phyloP scores from a whole-genome alignment of 768 basidiomycete species.

The Tulasnella calospora region DNA sequence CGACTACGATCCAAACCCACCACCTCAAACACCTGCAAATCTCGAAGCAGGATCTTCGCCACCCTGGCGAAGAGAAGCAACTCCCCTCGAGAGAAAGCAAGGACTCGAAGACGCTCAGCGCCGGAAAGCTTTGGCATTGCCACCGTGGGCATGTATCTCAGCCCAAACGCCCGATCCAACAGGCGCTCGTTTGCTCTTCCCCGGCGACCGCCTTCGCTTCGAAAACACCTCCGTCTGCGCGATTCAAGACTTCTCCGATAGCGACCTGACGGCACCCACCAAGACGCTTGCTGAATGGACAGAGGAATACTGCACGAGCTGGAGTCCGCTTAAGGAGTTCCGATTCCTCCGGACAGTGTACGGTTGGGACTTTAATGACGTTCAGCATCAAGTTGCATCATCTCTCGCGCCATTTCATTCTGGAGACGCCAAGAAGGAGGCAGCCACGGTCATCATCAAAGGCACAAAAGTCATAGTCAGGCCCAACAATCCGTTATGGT shows the following conservation, averaged over 20 bases:
- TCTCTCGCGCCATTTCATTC: neutral
- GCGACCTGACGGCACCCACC: neutral
- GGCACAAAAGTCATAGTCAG: neutral
- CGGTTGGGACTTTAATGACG: neutral
- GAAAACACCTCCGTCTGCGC: neutral
- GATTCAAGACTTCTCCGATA: neutral
- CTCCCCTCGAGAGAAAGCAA: neutral
- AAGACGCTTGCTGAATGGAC: neutral
- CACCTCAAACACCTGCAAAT: neutral
- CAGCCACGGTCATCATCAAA: neutral
- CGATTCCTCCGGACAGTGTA: neutral
- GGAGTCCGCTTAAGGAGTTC: conserved; percentile 9
- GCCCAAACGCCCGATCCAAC: neutral
- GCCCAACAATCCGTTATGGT: neutral
- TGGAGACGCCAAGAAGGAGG: neutral
- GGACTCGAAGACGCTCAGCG: neutral
- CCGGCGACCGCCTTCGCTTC: neutral
- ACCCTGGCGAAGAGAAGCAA: neutral
- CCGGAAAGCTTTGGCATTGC: neutral
- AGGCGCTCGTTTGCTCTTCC: neutral
- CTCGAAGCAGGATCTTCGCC: neutral
- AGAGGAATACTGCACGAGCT: conserved; percentile 2
- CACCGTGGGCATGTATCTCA: neutral
- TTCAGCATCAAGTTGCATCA: neutral
- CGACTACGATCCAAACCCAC: neutral